phyloP scores from a whole-genome alignment of 805 yeast genomes.

The Cyberlindnera nakhonratchasimensis region DNA sequence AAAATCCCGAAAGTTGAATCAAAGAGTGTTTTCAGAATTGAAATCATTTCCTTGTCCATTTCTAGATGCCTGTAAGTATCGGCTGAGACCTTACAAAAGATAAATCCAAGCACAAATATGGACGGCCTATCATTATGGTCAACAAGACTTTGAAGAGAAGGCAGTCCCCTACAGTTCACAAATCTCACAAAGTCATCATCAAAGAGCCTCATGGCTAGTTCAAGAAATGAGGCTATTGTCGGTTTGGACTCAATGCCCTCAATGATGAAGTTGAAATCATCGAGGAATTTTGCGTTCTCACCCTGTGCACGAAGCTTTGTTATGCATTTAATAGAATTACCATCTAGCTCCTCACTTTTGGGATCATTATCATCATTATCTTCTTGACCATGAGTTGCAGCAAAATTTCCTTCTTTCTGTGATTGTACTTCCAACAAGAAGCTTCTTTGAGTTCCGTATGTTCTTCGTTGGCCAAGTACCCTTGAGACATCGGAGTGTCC shows the following conservation, averaged over 20 bases:
- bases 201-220: conserved; percentile 25
- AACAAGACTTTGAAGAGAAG: conserved; percentile 5
- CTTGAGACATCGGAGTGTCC: not conserved
- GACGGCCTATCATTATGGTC: not conserved
- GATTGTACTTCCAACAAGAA: conserved; percentile 14
- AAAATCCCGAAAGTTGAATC: not conserved
- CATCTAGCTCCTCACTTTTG: conserved; percentile 4
- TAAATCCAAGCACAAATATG: conserved; percentile 16
- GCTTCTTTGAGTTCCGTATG: conserved; percentile 5
- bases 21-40: conserved; percentile 4
- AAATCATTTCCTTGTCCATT: conserved; percentile 3
- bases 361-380: conserved; percentile 10
- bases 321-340: conserved; percentile 29
- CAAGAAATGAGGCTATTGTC: conserved; percentile 24
- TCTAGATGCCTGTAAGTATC: not conserved
- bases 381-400: conserved; percentile 9
- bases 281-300: conserved; percentile 30
- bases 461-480: not conserved
- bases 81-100: conserved; percentile 17
- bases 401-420: conserved; percentile 13
- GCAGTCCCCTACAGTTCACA: conserved; percentile 17
- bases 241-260: conserved; percentile 22
- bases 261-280: conserved; percentile 35
- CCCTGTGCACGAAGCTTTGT: conserved; percentile 35
- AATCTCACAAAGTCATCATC: conserved; percentile 23